Percentiles rank a stretch among this genome's conserved stretches.
Evolutionary conservation across 139 green algal genomes (phyloP).

Genomic region (Pedinophyceae sp.): DNA sequence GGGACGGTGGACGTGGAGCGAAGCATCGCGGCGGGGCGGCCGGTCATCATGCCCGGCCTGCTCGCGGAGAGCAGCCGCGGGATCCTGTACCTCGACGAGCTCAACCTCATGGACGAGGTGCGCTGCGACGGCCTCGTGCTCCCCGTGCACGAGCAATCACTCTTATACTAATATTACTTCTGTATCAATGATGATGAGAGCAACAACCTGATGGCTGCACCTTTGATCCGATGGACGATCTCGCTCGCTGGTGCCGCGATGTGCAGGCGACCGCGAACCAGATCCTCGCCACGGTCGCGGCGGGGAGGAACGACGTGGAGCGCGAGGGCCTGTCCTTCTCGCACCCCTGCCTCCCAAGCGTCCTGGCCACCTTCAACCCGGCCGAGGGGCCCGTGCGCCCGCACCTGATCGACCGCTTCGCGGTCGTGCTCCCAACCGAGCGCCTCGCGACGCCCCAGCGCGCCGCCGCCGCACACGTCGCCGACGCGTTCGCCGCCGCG

Average conservation of each 20-base stretch:
- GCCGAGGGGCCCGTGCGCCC: not conserved
- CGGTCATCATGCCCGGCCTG: not conserved
- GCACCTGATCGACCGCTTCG: not conserved
- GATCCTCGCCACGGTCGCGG: no score
- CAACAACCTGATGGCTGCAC: not conserved
- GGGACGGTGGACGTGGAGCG: not conserved
- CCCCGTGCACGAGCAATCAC: not conserved
- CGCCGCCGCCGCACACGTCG: no score
- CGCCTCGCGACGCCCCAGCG: not conserved
- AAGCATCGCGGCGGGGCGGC: not conserved
- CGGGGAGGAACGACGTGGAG: not conserved
- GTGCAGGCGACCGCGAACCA: no score
- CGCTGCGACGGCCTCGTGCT: not conserved
- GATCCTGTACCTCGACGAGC: not conserved
- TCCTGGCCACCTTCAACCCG: conserved; percentile 1
- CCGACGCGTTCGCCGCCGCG: no score
- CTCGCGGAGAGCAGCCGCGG: not conserved
- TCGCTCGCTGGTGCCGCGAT: not conserved
- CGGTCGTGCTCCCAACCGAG: not conserved
- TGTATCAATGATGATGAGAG: not conserved
- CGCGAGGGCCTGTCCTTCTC: not conserved
- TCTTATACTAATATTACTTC: not conserved
- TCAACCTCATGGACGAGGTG: conserved; percentile 2
- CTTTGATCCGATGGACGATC: not conserved
- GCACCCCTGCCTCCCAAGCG: not conserved